Evolutionary conservation across 2,329 filamentous ascomycete species (phyloP).

Genomic region (Ophiocordyceps polyrhachis-furcata): DNA sequence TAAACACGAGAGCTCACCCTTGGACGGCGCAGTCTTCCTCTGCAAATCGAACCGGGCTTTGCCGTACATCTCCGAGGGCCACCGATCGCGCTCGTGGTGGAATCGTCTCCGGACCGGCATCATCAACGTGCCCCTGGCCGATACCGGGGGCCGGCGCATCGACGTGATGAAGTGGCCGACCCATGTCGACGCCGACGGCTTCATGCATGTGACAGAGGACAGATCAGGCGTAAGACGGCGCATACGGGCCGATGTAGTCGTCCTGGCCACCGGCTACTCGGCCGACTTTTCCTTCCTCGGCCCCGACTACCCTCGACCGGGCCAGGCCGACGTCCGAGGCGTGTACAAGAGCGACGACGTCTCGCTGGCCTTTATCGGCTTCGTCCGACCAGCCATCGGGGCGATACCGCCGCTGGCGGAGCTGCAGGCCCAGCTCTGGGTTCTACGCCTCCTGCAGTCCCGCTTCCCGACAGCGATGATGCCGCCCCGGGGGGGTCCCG

Average conservation of each 20-base stretch:
- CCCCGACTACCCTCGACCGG: conserved; percentile 20
- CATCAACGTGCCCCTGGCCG: conserved; percentile 20
- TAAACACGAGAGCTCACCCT: background rate
- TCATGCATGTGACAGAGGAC: conserved; percentile 16
- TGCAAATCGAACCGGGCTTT: conserved; percentile 23
- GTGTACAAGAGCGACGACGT: conserved; percentile 26
- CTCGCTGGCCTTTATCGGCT: conserved; percentile 25
- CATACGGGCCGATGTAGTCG: conserved; percentile 22
- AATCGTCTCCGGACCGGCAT: conserved; percentile 17
- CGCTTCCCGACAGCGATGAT: conserved; percentile 8
- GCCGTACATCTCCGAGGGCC: conserved; percentile 21
- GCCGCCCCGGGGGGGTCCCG: background rate
- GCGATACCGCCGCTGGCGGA: conserved; percentile 30
- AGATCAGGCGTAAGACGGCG: conserved; percentile 4
- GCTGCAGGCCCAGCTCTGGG: conserved; percentile 28
- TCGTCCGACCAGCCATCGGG: conserved; percentile 24
- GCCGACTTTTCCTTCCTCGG: conserved; percentile 22
- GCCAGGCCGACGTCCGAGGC: conserved; percentile 29
- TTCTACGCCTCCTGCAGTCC: conserved; percentile 15
- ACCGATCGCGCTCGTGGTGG: conserved; percentile 13
- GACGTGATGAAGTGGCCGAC: conserved; percentile 25
- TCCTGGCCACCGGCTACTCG: conserved; percentile 28
- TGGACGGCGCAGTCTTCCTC: conserved; percentile 17
- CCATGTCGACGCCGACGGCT: conserved; percentile 16
- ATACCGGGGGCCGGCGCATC: conserved; percentile 20